phyloP scores from a whole-genome alignment of 768 basidiomycete species.

The Trametes elegans region DNA sequence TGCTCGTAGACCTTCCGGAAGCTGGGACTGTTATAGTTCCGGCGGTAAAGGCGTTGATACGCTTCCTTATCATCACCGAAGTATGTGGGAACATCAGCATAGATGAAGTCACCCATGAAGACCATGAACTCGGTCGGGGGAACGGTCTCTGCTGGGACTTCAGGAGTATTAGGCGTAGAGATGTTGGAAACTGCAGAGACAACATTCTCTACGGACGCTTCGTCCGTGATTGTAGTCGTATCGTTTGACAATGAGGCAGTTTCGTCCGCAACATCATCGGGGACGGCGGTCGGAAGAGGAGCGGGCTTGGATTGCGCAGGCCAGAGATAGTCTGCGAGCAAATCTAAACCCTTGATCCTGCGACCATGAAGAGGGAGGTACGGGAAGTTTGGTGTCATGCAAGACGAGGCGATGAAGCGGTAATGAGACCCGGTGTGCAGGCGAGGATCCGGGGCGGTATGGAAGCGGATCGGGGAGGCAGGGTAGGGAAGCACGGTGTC shows the following conservation, averaged over 20 bases:
- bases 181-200: background rate
- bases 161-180: background rate
- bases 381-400: constrained; percentile 71
- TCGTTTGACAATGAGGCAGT: too few relatives aligned
- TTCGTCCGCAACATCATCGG: background rate
- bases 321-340: constrained; percentile 55
- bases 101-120: constrained; percentile 75
- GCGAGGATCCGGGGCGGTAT: constrained; percentile 71
- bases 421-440: constrained; percentile 54
- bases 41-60: constrained; percentile 65
- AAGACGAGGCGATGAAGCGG: constrained; percentile 68
- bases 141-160: background rate
- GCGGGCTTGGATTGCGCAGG: constrained; percentile 19
- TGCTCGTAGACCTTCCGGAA: constrained; percentile 67
- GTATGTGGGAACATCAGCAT: constrained; percentile 68
- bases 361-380: constrained; percentile 54
- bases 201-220: constrained; percentile 2
- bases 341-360: constrained; percentile 62
- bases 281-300: background rate
- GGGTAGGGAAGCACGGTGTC: constrained; percentile 50
- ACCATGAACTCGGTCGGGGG: constrained; percentile 57
- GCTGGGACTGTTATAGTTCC: constrained; percentile 62
- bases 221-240: background rate
- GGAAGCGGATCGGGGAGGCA: constrained; percentile 52
- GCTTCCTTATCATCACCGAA: constrained; percentile 55